Evolutionary conservation across 345 rosid genomes (phyloP), one percentile per base, ranked within the genome.

Genomic region (Euclidium syriacum): DNA sequence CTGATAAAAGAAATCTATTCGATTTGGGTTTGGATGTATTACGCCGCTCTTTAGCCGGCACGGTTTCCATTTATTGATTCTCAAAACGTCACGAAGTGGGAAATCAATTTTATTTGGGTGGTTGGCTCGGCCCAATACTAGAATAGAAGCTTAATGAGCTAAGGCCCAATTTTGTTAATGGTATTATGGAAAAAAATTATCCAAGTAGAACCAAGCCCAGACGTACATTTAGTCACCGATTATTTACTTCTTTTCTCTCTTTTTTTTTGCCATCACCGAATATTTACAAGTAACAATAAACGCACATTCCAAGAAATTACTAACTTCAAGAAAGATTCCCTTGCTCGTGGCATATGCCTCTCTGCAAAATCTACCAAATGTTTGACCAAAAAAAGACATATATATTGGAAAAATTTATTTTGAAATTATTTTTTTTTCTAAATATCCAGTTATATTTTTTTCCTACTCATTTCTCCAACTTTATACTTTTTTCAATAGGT

Each of bases 291-390:
- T 6, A 51, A 17, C 16, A 26, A 53, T 23, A 54, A 27, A 15
- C 39, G 20, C 68, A 40, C 1, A 47, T 53, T 20, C 10, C 68
- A 32, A 62, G 74, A 46, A 61, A 14, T 36, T 17, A 46, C 64
- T 26, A 20, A 62, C 69, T 62, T 71, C 60, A 40, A 71, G 75
- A 56, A 71, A 71, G 75, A 71, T 63, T 68, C 75, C 4, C n/a
- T 63, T 30, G 3, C 39, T 48, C 69, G 58, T 70, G 74, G 69
- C 74, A 70, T 70, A 47, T 62, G 24, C 74, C 74, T 24, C 52
- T 62, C 35, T 22, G 27, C 63, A n/a, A n/a, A n/a, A n/a, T n/a
- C n/a, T n/a, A n/a, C n/a, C n/a, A n/a, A n/a, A n/a, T n/a, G n/a
- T n/a, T n/a, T n/a, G n/a, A n/a, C n/a, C n/a, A n/a, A n/a, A n/a